phyloP scores from a whole-genome alignment of 441 rosid species.

The Euphorbia celastroides region DNA sequence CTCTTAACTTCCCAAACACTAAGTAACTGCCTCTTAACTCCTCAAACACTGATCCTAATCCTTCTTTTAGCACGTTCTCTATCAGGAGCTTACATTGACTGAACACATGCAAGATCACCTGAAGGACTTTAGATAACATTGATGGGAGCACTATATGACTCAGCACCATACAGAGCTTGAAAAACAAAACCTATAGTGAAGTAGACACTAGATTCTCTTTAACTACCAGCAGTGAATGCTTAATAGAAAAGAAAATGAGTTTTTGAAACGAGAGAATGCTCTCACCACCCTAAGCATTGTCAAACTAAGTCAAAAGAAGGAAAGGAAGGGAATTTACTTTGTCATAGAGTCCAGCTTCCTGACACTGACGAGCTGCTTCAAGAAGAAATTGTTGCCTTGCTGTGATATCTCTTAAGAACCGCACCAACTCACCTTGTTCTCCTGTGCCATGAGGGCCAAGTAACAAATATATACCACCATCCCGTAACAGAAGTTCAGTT shows the following conservation, averaged over 20 bases:
- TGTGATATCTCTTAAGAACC: conserved; percentile 57
- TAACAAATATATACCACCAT: conserved; percentile 69
- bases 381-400: conserved; percentile 74
- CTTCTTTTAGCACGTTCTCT: no score
- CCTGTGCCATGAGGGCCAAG: conserved; percentile 87
- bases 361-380: conserved; percentile 83
- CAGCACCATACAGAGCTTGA: not conserved
- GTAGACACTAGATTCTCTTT: not conserved
- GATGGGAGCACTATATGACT: not conserved
- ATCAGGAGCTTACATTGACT: no score
- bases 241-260: not conserved
- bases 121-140: not conserved
- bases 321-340: conserved; percentile 42
- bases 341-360: conserved; percentile 83
- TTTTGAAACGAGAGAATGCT: not conserved
- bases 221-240: not conserved
- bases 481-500: conserved; percentile 76
- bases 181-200: not conserved
- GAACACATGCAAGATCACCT: not conserved
- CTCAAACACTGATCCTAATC: no score
- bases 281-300: not conserved
- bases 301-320: not conserved
- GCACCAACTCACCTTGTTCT: conserved; percentile 82
- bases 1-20: no score
- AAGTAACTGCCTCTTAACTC: no score